These are phyloP conservation scores for Neurospora tetrasperma DNA, from an alignment of 495 filamentous ascomycete species.

Conservation along the genomic window DNA sequence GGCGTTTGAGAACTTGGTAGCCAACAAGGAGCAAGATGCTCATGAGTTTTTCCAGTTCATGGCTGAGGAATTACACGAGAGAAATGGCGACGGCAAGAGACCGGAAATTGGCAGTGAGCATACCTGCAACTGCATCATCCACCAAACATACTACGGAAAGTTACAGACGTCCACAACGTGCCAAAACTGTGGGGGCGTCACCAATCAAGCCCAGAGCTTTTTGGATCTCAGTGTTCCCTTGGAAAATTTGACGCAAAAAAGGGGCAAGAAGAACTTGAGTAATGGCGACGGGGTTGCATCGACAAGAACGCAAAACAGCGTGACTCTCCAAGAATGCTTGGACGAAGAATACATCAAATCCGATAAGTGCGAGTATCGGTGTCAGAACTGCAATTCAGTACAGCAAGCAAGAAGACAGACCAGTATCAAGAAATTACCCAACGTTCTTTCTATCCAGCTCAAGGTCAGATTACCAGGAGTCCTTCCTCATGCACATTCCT, in stretches of 20 bases:
- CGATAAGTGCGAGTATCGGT: constrained; percentile 69
- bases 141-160: constrained; percentile 81
- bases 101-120: constrained; percentile 48
- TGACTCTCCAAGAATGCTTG: constrained; percentile 64
- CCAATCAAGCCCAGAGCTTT: constrained; percentile 71
- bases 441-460: constrained; percentile 81
- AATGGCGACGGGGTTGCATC: constrained; percentile 25
- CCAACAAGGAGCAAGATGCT: constrained; percentile 89
- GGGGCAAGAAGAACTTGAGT: constrained; percentile 29
- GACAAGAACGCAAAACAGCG: constrained; percentile 4
- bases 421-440: constrained; percentile 67
- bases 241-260: constrained; percentile 46
- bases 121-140: constrained; percentile 75
- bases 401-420: constrained; percentile 72
- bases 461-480: constrained; percentile 49
- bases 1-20: constrained; percentile 59
- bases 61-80: constrained; percentile 71
- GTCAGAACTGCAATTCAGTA: constrained; percentile 59
- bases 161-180: constrained; percentile 80
- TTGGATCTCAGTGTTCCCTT: constrained; percentile 79
- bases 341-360: constrained; percentile 72
- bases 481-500: not conserved
- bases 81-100: constrained; percentile 48
- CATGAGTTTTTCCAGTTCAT: constrained; percentile 94
- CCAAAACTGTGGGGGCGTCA: constrained; percentile 66